Conservation (phyloP, 305 asterid genomes). For the Fraxinus nigra region DNA sequence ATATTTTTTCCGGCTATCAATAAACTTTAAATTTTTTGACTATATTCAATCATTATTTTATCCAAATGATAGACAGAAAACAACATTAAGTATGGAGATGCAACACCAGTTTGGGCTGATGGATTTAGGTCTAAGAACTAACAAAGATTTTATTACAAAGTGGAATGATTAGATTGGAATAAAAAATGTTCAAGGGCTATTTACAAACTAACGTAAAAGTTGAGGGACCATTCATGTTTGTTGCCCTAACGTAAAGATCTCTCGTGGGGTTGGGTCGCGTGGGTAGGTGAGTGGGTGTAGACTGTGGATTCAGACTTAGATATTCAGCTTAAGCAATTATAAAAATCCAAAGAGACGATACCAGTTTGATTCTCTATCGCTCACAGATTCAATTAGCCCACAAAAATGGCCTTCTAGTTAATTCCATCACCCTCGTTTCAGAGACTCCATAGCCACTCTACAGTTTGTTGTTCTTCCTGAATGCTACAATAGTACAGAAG, state of each 20-base stretch:
- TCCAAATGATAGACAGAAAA: background rate
- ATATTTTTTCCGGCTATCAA: background rate
- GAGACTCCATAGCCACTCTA: background rate
- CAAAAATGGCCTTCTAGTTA: constrained; percentile 25
- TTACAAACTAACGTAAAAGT: background rate
- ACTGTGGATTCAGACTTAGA: background rate
- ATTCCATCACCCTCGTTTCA: constrained; percentile 25
- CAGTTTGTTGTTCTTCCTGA: background rate
- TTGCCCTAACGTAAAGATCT: background rate
- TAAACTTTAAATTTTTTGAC: background rate
- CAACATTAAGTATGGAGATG: background rate
- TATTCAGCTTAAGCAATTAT: background rate
- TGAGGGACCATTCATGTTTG: background rate
- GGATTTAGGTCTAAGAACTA: background rate
- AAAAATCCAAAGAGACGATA: constrained; percentile 5
- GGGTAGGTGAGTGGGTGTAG: background rate
- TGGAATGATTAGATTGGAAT: background rate
- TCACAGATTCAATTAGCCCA: constrained; percentile 33
- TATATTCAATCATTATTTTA: no score
- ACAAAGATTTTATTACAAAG: background rate
- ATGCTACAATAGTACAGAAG: background rate
- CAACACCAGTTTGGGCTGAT: background rate
- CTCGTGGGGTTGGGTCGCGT: background rate
- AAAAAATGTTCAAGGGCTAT: background rate
- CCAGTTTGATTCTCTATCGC: constrained; percentile 1